phyloP scores from a whole-genome alignment of 192 early-diverging fungal genomes.

The Podila horticola region DNA sequence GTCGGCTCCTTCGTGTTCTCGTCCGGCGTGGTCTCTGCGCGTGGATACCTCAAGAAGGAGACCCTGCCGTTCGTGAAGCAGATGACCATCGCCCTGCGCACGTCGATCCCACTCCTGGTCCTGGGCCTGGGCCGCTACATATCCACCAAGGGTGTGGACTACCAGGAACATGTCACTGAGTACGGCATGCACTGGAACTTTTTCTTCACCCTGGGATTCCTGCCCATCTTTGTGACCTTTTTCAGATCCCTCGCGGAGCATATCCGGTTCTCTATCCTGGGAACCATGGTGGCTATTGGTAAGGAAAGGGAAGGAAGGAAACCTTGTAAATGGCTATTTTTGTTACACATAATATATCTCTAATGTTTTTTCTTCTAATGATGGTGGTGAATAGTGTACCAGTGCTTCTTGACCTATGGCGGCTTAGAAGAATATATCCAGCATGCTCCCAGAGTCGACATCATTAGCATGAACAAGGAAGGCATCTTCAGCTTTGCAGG shows the following conservation, averaged over 20 bases:
- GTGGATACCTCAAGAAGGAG: slow-evolving; percentile 60
- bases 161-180: slow-evolving; percentile 94
- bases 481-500: slow-evolving; percentile 87
- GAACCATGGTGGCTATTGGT: slow-evolving; percentile 56
- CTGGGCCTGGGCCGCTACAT: slow-evolving; percentile 80
- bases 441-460: slow-evolving; percentile 72
- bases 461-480: slow-evolving; percentile 90
- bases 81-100: slow-evolving; percentile 55
- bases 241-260: slow-evolving; percentile 61
- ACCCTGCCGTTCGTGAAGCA: slow-evolving; percentile 40
- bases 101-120: slow-evolving; percentile 73
- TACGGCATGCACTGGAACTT: slow-evolving; percentile 99
- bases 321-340: no score
- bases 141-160: slow-evolving; percentile 83
- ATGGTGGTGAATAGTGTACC: slow-evolving; percentile 63
- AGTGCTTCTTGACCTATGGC: slow-evolving; percentile 60
- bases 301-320: slow-evolving; percentile 8
- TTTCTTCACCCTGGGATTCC: slow-evolving; percentile 90
- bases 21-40: slow-evolving; percentile 82
- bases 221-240: slow-evolving; percentile 82
- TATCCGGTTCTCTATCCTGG: slow-evolving; percentile 67
- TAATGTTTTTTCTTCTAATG: neutral
- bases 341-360: neutral
- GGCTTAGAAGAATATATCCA: slow-evolving; percentile 81
- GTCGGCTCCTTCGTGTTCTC: slow-evolving; percentile 96